Evolutionary conservation across 441 rosid species (phyloP).

Genomic region (Erodium moschatum): DNA sequence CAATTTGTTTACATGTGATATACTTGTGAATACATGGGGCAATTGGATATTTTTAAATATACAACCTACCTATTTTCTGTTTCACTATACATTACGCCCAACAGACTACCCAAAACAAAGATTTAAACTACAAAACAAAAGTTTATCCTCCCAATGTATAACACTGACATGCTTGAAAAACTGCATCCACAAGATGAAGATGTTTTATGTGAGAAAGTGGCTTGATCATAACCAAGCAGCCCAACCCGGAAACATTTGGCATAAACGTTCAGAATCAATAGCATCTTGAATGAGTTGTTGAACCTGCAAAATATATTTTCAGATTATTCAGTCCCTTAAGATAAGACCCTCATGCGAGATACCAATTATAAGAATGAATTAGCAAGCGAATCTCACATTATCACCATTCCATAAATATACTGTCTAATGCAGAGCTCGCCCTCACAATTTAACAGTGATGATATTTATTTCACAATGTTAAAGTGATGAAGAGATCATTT

Average conservation of each 20-base stretch:
- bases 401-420: not conserved
- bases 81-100: not conserved
- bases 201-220: not conserved
- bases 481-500: not conserved
- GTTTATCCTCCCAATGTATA: not conserved
- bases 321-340: not conserved
- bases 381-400: not conserved
- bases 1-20: not conserved
- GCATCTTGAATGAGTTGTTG: slow-evolving; percentile 97
- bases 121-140: too few species aligned
- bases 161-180: not conserved
- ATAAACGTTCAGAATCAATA: slow-evolving; percentile 66
- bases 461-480: too few species aligned
- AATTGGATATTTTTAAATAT: too few species aligned
- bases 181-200: not conserved
- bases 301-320: slow-evolving; percentile 35
- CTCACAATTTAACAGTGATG: too few species aligned
- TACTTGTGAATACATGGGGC: not conserved
- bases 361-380: not conserved
- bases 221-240: slow-evolving; percentile 68
- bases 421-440: not conserved
- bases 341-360: not conserved
- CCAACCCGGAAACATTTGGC: slow-evolving; percentile 96
- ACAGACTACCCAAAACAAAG: not conserved
- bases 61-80: not conserved